Conservation (phyloP, 768 basidiomycete species). For the Rubroboletus satanas region DNA sequence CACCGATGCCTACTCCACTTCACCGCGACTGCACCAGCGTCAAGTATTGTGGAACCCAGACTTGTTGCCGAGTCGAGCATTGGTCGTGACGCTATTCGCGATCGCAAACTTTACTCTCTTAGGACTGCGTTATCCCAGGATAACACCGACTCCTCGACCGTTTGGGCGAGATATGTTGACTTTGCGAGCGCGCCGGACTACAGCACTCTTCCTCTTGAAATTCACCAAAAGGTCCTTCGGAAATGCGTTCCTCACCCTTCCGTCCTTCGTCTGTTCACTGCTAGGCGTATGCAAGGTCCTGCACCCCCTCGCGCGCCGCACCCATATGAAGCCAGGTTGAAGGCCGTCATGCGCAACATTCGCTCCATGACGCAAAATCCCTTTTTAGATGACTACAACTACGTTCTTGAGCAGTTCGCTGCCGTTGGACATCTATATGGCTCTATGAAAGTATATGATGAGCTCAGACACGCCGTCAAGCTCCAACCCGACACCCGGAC, state of each 20-base stretch:
- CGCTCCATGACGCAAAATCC: constrained; percentile 43
- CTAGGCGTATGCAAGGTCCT: constrained; percentile 39
- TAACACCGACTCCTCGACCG: constrained; percentile 40
- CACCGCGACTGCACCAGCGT: constrained; percentile 8
- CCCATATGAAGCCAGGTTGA: constrained; percentile 62
- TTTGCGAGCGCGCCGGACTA: constrained; percentile 47
- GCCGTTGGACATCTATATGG: constrained; percentile 68
- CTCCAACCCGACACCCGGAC: constrained; percentile 51
- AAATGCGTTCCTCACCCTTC: constrained; percentile 52
- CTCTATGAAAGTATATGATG: constrained; percentile 55
- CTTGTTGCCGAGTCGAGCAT: constrained; percentile 2
- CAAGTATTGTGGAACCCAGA: constrained; percentile 1
- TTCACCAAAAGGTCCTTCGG: constrained; percentile 69
- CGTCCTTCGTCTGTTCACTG: constrained; percentile 43
- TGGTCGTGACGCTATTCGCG: constrained; percentile 8
- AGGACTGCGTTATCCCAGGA: constrained; percentile 28
- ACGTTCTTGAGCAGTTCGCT: constrained; percentile 71
- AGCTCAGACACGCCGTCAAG: constrained; percentile 43
- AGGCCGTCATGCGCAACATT: constrained; percentile 67
- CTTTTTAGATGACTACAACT: constrained; percentile 65
- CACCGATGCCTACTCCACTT: constrained; percentile 7
- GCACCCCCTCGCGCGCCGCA: constrained; percentile 41
- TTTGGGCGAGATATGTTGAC: constrained; percentile 65
- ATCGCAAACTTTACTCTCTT: constrained; percentile 30
- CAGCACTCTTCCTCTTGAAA: constrained; percentile 52